These are phyloP conservation scores for Diutina ranongensis DNA, from an alignment of 1,139 yeast genomes.

Conservation along the genomic window DNA sequence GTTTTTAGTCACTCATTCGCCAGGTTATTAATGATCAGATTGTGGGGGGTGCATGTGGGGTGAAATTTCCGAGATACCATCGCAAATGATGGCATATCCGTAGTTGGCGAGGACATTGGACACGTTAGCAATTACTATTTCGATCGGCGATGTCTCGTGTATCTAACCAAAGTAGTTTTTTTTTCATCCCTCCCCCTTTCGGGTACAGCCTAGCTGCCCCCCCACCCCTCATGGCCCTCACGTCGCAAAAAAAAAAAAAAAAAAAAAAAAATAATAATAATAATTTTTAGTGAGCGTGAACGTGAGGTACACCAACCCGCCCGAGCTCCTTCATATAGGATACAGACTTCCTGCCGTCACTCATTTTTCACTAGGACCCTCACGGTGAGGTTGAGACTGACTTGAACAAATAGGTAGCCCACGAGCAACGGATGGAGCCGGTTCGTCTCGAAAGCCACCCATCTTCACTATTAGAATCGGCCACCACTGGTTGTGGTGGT, in stretches of 20 bases:
- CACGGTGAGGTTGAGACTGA: not conserved
- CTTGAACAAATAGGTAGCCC: not conserved
- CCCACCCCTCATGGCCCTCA: no score
- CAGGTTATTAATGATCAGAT: not conserved
- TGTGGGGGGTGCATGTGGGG: not conserved
- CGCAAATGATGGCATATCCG: no score
- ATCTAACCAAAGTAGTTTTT: no score
- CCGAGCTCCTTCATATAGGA: constrained; percentile 1
- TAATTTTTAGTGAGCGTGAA: not conserved
- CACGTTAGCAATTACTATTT: no score
- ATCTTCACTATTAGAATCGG: not conserved
- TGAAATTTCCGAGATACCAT: not conserved
- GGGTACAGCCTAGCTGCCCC: not conserved
- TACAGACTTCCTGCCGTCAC: constrained; percentile 1
- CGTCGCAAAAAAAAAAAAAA: no score
- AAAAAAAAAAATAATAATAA: not conserved
- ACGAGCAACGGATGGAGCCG: constrained; percentile 1
- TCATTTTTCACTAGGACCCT: constrained; percentile 1
- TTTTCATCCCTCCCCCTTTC: no score
- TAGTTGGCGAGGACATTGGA: no score
- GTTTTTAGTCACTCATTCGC: not conserved
- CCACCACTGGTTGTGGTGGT: not conserved
- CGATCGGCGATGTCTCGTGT: no score
- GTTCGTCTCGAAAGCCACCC: constrained; percentile 1
- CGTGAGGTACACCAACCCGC: not conserved